These are phyloP conservation scores for Barnettozyma siamensis DNA, from an alignment of 805 yeast genomes.

Conservation along the genomic window DNA sequence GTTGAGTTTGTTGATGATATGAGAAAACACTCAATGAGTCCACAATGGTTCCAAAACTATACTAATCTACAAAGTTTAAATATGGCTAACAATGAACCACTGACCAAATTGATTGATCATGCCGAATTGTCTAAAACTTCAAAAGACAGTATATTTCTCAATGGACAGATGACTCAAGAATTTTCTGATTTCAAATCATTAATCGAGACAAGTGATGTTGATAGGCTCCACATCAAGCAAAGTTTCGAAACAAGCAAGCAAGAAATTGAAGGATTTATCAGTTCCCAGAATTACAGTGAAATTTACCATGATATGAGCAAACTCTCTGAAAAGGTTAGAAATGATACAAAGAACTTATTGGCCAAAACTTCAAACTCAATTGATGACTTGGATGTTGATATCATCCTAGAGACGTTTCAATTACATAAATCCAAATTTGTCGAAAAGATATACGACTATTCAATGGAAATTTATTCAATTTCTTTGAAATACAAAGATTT, in stretches of 20 bases:
- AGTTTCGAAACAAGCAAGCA: slow-evolving; percentile 37
- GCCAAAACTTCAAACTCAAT: slow-evolving; percentile 8
- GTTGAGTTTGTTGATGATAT: slow-evolving; percentile 34
- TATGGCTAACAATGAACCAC: slow-evolving; percentile 6
- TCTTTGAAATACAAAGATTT: slow-evolving; percentile 32
- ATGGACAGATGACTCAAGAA: slow-evolving; percentile 17
- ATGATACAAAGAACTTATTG: slow-evolving; percentile 20
- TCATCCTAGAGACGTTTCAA: slow-evolving; percentile 20
- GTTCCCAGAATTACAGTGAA: slow-evolving; percentile 14
- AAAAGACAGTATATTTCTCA: slow-evolving; percentile 20
- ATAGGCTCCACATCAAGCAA: slow-evolving; percentile 32
- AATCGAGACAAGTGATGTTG: slow-evolving; percentile 34
- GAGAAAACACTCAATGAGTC: slow-evolving; percentile 34
- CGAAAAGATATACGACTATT: slow-evolving; percentile 27
- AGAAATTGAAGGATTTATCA: slow-evolving; percentile 30
- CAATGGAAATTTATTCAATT: slow-evolving; percentile 31
- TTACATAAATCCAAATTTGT: slow-evolving; percentile 25
- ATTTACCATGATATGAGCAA: slow-evolving; percentile 15
- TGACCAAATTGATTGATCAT: slow-evolving; percentile 13
- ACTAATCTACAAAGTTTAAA: slow-evolving; percentile 7
- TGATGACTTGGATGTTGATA: slow-evolving; percentile 17
- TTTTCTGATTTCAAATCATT: slow-evolving; percentile 26
- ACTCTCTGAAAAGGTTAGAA: slow-evolving; percentile 18
- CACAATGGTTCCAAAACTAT: slow-evolving; percentile 16
- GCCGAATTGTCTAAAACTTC: slow-evolving; percentile 24